Conservation (phyloP, 495 filamentous ascomycete species). For the Thermothielavioides terrestris region DNA sequence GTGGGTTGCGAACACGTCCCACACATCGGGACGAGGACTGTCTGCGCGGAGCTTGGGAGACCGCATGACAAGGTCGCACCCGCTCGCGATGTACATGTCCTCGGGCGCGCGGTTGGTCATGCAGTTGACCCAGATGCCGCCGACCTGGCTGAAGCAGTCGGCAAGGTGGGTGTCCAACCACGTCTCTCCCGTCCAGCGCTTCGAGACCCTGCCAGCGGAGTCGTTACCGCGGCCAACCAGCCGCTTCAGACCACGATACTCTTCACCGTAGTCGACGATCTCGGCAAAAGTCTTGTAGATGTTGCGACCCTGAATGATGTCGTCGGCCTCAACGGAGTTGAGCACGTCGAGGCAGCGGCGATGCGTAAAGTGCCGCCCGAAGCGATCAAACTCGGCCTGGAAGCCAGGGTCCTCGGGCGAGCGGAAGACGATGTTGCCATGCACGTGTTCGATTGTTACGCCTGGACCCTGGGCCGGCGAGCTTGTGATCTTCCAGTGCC, state of each 20-base stretch:
- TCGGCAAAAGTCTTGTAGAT: conserved; percentile 42
- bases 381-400: conserved; percentile 34
- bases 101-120: conserved; percentile 36
- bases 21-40: conserved; percentile 21
- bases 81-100: conserved; percentile 44
- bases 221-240: conserved; percentile 37
- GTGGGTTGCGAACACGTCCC: conserved; percentile 40
- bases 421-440: conserved; percentile 11
- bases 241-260: conserved; percentile 38
- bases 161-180: background rate
- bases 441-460: background rate
- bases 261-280: conserved; percentile 41
- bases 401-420: conserved; percentile 19
- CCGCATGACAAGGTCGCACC: conserved; percentile 41
- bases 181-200: conserved; percentile 5
- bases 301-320: conserved; percentile 21
- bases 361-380: conserved; percentile 35
- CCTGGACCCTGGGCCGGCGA: background rate
- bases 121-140: conserved; percentile 42
- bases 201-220: conserved; percentile 38
- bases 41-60: conserved; percentile 22
- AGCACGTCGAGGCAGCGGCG: conserved; percentile 23
- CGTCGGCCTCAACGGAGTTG: background rate
- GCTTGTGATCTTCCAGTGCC: background rate
- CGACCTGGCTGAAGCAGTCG: conserved; percentile 42